These are phyloP conservation scores for Edaphochlamys debaryana DNA, from an alignment of 139 green algal species.

Conservation along the genomic window DNA sequence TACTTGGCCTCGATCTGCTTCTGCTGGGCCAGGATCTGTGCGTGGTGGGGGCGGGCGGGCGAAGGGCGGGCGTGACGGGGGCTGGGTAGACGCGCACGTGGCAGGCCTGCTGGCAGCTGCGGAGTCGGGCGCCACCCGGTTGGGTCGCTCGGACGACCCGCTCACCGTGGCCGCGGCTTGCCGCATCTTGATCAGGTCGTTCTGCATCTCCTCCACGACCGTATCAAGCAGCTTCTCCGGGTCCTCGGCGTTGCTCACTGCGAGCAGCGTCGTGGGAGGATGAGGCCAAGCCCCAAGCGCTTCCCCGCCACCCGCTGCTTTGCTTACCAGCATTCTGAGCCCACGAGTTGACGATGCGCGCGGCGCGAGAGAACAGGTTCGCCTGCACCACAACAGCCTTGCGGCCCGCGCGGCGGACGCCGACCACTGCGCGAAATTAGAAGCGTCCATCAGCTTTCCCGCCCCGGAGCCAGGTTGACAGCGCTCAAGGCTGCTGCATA, in stretches of 20 bases:
- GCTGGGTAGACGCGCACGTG: too few relatives aligned
- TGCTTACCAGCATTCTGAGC: conserved; percentile 84
- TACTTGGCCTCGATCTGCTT: conserved; percentile 98
- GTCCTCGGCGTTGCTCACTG: conserved; percentile 89
- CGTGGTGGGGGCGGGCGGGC: too few relatives aligned
- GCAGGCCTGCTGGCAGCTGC: too few relatives aligned
- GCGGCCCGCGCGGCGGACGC: background rate
- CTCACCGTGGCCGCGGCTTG: conserved; percentile 94
- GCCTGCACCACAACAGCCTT: conserved; percentile 73
- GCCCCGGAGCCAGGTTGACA: background rate
- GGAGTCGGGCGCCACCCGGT: too few relatives aligned
- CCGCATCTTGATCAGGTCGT: conserved; percentile 97
- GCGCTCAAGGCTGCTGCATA: background rate
- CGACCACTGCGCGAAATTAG: background rate
- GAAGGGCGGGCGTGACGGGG: too few relatives aligned
- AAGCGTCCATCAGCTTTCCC: background rate
- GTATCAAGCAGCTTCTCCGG: conserved; percentile 99
- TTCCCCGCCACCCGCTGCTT: background rate
- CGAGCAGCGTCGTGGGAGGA: too few relatives aligned
- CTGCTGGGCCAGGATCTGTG: conserved; percentile 93
- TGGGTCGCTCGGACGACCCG: too few relatives aligned
- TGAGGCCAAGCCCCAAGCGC: background rate
- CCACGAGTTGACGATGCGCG: conserved; percentile 90
- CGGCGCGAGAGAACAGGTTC: conserved; percentile 91
- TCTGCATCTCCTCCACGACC: conserved; percentile 97